Base-by-base conservation (phyloP, 306 rosid genomes). In the Lupinus albus region DNA sequence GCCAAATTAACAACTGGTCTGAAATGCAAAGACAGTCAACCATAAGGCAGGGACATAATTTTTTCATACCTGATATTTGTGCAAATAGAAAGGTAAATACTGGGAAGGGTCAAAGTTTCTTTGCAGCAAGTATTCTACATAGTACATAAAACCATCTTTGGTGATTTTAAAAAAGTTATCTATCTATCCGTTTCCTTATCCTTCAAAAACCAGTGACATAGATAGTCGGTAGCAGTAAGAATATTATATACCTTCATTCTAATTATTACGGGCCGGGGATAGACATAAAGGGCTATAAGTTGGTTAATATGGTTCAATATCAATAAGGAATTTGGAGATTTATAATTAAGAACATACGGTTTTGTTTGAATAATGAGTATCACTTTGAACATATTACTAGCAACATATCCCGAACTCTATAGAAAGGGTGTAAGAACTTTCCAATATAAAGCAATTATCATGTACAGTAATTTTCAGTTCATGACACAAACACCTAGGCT, bases 331-430 rank as follows among this genome's bases (percentile, higher is more conserved):
- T 67, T 21, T 35, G 55, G 38, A 48, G 38, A 57, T 65, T 56
- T 15, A 57, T 20, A 13, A 59, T 57, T 67, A 8, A 73, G 39
- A 54, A 45, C 42, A 33, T 12, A 45, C 5, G 48, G 54, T 8
- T 42, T 64, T 44, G 47, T 32, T 62, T 7, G 55, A 45, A 62
- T 46, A 69, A 44, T 39, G 67, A 46, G 36, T 28, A 49, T 57
- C 0, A 14, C 6, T 61, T 69, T 61, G 46, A 76, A 69, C 53
- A 44, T 39, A 46, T 35, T 53, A 61, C 75, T 46, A 45, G 18
- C 11, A 42, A 76, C 42, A 44, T 14, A 64, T 15, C 61, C 60
- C 55, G 35, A 16, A 64, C 36, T 42, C 59, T 45, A 15, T 39
- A 18, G 17, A 30, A 14, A 52, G 51, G 35, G 70, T 16, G 18